These are phyloP conservation scores for Crithidia mellificae DNA, from an alignment of 208 protist genomes.

Conservation along the genomic window DNA sequence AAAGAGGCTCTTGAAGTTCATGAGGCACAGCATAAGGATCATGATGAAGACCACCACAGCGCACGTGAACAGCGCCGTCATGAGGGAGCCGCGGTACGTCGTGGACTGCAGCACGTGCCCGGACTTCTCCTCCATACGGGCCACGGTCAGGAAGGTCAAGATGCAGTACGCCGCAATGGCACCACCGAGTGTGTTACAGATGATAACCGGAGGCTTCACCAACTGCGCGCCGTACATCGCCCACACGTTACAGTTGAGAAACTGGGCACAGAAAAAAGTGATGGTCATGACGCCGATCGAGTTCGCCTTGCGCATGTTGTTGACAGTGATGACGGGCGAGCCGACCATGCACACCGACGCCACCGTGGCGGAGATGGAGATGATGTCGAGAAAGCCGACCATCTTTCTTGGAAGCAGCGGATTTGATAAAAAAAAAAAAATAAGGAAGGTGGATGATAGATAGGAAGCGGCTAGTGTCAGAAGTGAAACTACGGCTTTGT, in stretches of 20 bases:
- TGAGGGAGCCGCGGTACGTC: slow-evolving; percentile 37
- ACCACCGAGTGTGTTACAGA: slow-evolving; percentile 53
- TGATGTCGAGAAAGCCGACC: slow-evolving; percentile 36
- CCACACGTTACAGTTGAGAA: slow-evolving; percentile 67
- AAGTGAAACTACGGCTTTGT: not conserved
- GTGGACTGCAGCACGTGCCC: slow-evolving; percentile 40
- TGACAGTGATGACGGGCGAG: slow-evolving; percentile 56
- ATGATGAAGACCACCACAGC: slow-evolving; percentile 30
- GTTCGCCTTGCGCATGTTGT: slow-evolving; percentile 37
- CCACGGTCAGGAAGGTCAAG: slow-evolving; percentile 54
- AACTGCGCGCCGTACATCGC: slow-evolving; percentile 57
- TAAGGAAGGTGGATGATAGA: not conserved
- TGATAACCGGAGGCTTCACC: slow-evolving; percentile 36
- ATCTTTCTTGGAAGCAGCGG: slow-evolving; percentile 7
- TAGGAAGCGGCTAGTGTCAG: not conserved
- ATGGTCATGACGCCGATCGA: slow-evolving; percentile 58
- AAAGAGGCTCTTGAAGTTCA: slow-evolving; percentile 23
- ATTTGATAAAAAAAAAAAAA: not conserved
- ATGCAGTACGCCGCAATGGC: slow-evolving; percentile 60
- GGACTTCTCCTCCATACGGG: slow-evolving; percentile 49
- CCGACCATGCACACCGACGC: slow-evolving; percentile 57
- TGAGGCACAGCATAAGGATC: slow-evolving; percentile 40
- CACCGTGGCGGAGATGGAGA: slow-evolving; percentile 43
- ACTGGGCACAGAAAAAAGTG: slow-evolving; percentile 70
- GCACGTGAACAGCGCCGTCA: slow-evolving; percentile 15